Evolutionary conservation across 345 rosid species (phyloP).

Genomic region (Eucalyptus marginata): DNA sequence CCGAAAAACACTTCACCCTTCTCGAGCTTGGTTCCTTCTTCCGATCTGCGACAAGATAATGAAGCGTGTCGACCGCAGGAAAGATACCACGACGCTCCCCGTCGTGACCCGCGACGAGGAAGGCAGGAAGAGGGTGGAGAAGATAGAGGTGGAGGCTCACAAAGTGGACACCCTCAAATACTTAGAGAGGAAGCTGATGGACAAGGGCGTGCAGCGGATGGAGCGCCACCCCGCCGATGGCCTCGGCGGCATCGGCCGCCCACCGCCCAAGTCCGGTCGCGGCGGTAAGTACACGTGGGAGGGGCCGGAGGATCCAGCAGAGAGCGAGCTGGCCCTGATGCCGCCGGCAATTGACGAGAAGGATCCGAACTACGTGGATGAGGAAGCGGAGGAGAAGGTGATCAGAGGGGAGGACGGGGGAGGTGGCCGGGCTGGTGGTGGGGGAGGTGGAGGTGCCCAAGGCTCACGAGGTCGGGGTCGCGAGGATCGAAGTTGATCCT

Average conservation of each 20-base stretch:
- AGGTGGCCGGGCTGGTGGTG: conserved; percentile 16
- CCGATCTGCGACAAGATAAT: not conserved
- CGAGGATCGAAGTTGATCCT: conserved; percentile 60
- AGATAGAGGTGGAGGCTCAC: conserved; percentile 23
- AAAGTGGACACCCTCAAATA: conserved; percentile 45
- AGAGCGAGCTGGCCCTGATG: conserved; percentile 29
- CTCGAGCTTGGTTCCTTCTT: not conserved
- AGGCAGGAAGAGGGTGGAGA: conserved; percentile 32
- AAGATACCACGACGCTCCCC: not conserved
- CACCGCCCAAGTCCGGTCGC: conserved; percentile 62
- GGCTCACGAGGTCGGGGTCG: conserved; percentile 43
- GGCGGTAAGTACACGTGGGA: conserved; percentile 96
- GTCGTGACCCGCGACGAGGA: conserved; percentile 23
- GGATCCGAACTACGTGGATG: conserved; percentile 74
- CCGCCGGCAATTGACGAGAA: conserved; percentile 65
- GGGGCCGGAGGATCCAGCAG: conserved; percentile 37
- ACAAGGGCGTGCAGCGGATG: conserved; percentile 66
- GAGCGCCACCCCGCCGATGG: conserved; percentile 76
- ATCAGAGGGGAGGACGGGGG: conserved; percentile 5
- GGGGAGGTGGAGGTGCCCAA: conserved; percentile 72
- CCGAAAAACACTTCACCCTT: not conserved
- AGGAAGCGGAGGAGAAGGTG: conserved; percentile 21
- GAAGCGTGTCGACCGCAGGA: not conserved
- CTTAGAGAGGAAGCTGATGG: conserved; percentile 48
- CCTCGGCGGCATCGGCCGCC: conserved; percentile 19